Evolutionary conservation across 768 basidiomycete genomes (phyloP).

Genomic region (Podaxis sp.): DNA sequence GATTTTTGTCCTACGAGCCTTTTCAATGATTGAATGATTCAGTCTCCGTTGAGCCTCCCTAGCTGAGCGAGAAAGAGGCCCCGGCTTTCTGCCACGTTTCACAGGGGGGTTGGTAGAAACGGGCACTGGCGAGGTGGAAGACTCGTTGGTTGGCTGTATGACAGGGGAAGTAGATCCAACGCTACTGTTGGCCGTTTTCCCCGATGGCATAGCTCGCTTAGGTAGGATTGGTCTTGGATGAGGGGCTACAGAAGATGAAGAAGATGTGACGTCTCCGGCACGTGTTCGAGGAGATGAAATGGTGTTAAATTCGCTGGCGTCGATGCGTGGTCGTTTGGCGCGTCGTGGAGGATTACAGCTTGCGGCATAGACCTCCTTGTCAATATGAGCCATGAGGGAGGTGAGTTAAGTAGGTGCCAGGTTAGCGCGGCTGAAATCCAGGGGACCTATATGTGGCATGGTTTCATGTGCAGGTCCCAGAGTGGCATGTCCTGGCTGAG

Average conservation of each 20-base stretch:
- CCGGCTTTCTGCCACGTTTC: constrained; percentile 75
- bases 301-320: not conserved
- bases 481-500: not conserved
- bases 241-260: constrained; percentile 7
- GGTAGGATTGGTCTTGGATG: constrained; percentile 26
- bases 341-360: constrained; percentile 40
- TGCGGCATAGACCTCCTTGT: constrained; percentile 28
- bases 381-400: constrained; percentile 18
- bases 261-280: constrained; percentile 12
- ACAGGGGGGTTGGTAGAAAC: constrained; percentile 27
- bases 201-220: constrained; percentile 17
- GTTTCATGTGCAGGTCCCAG: constrained; percentile 1
- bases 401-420: not conserved
- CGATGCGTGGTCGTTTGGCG: constrained; percentile 30
- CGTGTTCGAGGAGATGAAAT: constrained; percentile 15
- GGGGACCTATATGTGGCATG: not conserved
- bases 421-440: not conserved
- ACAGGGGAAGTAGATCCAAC: constrained; percentile 17
- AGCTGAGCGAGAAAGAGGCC: constrained; percentile 69
- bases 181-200: constrained; percentile 14
- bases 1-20: constrained; percentile 91
- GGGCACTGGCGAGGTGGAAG: not conserved
- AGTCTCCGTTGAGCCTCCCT: constrained; percentile 87
- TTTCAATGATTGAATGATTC: constrained; percentile 95
- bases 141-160: constrained; percentile 6